phyloP scores from a whole-genome alignment of 345 rosid genomes.

The Boechera stricta region DNA sequence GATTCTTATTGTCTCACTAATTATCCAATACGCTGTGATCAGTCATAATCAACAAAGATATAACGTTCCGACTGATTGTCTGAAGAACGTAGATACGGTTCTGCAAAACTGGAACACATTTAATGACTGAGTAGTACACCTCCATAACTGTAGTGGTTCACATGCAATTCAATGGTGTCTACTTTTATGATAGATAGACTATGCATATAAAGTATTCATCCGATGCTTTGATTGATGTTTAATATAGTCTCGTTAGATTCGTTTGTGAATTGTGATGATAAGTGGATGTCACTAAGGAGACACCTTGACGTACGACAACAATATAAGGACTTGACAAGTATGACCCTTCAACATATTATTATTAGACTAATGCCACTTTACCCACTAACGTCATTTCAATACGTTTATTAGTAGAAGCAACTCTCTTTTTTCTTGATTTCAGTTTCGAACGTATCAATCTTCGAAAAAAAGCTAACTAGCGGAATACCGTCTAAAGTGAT shows the following conservation, averaged over 20 bases:
- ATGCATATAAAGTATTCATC: conserved; percentile 20
- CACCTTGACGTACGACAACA: conserved; percentile 45
- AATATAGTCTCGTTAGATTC: conserved; percentile 37
- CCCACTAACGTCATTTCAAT: conserved; percentile 40
- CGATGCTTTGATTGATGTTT: conserved; percentile 31
- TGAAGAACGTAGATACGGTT: conserved; percentile 38
- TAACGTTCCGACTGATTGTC: conserved; percentile 26
- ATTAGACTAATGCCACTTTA: conserved; percentile 43
- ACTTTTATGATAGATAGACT: conserved; percentile 1
- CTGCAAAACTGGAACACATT: conserved; percentile 32
- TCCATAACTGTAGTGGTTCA: conserved; percentile 1
- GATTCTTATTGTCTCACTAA: neutral
- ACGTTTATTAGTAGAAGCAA: conserved; percentile 9
- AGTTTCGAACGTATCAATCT: neutral
- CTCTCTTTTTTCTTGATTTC: neutral
- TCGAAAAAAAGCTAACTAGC: neutral
- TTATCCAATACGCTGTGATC: neutral
- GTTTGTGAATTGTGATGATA: conserved; percentile 40
- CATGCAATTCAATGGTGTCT: conserved; percentile 32
- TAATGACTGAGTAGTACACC: conserved; percentile 13
- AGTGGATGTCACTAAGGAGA: conserved; percentile 48
- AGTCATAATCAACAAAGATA: conserved; percentile 15
- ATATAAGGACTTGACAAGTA: conserved; percentile 42
- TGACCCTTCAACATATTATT: conserved; percentile 37
- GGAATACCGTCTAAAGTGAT: neutral